Conservation (phyloP, 495 filamentous ascomycete genomes). For the Neurospora hispaniola region DNA sequence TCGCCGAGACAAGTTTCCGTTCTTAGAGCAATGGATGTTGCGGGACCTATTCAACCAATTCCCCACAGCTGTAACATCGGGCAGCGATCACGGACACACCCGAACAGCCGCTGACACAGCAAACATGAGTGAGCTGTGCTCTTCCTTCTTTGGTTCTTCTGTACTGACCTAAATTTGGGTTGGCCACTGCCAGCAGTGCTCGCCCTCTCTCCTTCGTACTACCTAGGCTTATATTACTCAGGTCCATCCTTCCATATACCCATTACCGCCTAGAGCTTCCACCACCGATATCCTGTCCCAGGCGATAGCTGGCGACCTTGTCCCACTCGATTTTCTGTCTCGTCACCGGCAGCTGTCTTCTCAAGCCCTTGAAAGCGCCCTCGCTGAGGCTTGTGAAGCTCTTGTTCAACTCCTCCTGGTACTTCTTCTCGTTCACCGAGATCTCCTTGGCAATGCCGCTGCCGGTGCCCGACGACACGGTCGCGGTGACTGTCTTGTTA, state of each 20-base stretch:
- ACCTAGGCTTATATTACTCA: not conserved
- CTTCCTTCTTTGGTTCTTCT: not conserved
- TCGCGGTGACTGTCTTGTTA: slow-evolving; percentile 55
- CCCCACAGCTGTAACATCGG: not conserved
- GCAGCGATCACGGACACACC: not conserved
- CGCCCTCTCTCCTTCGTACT: not conserved
- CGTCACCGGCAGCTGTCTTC: slow-evolving; percentile 89
- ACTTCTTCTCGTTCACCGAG: slow-evolving; percentile 70
- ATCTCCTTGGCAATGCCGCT: slow-evolving; percentile 63
- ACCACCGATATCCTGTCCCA: slow-evolving; percentile 64
- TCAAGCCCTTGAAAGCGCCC: slow-evolving; percentile 85
- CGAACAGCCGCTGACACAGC: not conserved
- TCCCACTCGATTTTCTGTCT: slow-evolving; percentile 99
- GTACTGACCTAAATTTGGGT: not conserved
- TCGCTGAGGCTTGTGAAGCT: slow-evolving; percentile 83
- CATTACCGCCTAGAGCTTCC: slow-evolving; percentile 36
- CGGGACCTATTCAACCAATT: not conserved
- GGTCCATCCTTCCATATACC: not conserved
- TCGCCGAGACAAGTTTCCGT: not conserved
- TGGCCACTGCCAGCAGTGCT: not conserved
- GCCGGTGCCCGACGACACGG: slow-evolving; percentile 51
- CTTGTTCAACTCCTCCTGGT: slow-evolving; percentile 90
- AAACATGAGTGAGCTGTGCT: not conserved
- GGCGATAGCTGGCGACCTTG: slow-evolving; percentile 88
- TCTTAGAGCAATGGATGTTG: not conserved